Conservation (phyloP, 2,329 filamentous ascomycete genomes). For the Fusarium piperis region DNA sequence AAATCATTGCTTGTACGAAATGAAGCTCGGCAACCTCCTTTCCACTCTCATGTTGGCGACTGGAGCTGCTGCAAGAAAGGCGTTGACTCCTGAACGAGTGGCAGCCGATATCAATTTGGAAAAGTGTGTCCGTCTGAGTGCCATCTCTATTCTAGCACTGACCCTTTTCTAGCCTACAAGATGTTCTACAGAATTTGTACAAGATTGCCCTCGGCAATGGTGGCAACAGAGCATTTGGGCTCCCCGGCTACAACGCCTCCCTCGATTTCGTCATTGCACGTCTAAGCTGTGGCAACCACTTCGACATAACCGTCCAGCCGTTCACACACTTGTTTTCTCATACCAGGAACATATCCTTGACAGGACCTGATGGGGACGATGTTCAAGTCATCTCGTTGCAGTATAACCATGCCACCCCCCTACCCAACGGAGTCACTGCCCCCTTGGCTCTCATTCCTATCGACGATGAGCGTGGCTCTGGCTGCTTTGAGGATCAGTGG, state of each 20-base stretch:
- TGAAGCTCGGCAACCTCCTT: constrained; percentile 6
- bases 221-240: constrained; percentile 19
- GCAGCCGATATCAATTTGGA: constrained; percentile 13
- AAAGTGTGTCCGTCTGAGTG: neutral
- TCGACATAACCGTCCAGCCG: constrained; percentile 13
- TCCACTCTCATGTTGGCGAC: neutral
- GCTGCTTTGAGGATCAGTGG: constrained; percentile 53
- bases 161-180: neutral
- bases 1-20: neutral
- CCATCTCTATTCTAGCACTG: accelerated
- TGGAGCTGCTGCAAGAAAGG: neutral
- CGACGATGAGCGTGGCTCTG: constrained; percentile 45
- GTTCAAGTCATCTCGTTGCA: constrained; percentile 44
- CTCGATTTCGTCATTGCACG: constrained; percentile 11
- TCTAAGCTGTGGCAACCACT: neutral
- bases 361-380: constrained; percentile 3
- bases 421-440: constrained; percentile 43
- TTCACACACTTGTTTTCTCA: constrained; percentile 27
- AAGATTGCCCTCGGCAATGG: constrained; percentile 18
- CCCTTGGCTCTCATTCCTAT: constrained; percentile 46
- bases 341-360: constrained; percentile 1
- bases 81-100: constrained; percentile 14
- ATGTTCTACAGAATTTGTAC: neutral
- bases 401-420: constrained; percentile 54
- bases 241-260: constrained; percentile 25